Conservation (phyloP, 1,284 basidiomycete species). For the Ustilago crameri region DNA sequence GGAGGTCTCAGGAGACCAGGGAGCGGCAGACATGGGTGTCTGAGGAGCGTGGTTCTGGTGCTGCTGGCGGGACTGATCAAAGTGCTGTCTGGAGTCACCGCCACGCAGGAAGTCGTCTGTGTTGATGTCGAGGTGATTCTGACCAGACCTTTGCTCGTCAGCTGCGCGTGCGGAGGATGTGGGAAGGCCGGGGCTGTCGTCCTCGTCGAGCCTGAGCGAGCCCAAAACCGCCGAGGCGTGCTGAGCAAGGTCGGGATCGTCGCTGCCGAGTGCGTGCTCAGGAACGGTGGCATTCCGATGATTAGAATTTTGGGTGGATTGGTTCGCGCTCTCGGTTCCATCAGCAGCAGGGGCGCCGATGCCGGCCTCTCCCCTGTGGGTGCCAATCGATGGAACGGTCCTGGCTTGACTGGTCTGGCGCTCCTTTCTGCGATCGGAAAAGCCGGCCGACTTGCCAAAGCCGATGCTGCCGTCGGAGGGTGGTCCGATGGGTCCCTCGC, state of each 20-base stretch:
- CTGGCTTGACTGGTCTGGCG: constrained; percentile 36
- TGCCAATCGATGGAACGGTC: constrained; percentile 3
- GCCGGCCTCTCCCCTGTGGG: constrained; percentile 10
- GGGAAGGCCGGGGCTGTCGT: constrained; percentile 38
- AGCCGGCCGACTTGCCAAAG: constrained; percentile 54
- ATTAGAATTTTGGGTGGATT: constrained; percentile 1
- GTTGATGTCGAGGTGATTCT: constrained; percentile 13
- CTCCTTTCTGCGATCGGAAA: constrained; percentile 45
- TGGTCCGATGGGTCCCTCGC: constrained; percentile 62
- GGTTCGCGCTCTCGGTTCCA: constrained; percentile 4
- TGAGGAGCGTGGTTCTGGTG: constrained; percentile 9
- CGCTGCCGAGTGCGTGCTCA: constrained; percentile 18
- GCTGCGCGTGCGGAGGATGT: constrained; percentile 15
- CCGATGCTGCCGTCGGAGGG: constrained; percentile 61
- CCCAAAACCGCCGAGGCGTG: constrained; percentile 52
- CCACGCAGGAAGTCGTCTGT: constrained; percentile 25
- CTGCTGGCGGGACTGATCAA: constrained; percentile 25
- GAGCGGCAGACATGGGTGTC: constrained; percentile 17
- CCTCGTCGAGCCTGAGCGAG: constrained; percentile 54
- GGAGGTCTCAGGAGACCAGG: constrained; percentile 73
- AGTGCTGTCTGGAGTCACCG: constrained; percentile 18
- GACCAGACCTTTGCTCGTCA: constrained; percentile 2
- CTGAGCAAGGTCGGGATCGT: constrained; percentile 47
- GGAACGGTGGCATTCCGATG: constrained; percentile 6
- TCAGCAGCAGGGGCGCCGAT: background rate